A percentile compares a stretch with the other conserved stretches of the same genome.
These are phyloP conservation scores for Porpolomopsis calyptriformis DNA, from an alignment of 768 basidiomycete genomes.

Conservation along the genomic window DNA sequence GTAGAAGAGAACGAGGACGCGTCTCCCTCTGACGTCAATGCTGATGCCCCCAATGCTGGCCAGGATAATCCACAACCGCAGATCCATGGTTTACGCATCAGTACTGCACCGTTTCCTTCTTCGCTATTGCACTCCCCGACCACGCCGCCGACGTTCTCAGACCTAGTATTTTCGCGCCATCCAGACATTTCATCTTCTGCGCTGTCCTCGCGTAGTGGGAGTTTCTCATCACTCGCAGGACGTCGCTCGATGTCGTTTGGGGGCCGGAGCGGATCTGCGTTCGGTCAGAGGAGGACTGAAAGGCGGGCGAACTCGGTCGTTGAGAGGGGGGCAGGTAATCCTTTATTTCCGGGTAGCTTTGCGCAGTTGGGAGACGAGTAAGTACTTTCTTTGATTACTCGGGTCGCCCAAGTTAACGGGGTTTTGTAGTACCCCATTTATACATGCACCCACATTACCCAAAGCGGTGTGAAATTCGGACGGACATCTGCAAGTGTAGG, in stretches of 20 bases:
- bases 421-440: neutral
- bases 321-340: neutral
- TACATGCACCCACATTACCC: neutral
- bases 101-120: conserved; percentile 27
- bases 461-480: too few relatives aligned
- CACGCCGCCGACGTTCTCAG: conserved; percentile 5
- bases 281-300: neutral
- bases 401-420: neutral
- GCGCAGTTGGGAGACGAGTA: neutral
- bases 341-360: neutral
- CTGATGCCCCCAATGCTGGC: conserved; percentile 9
- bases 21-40: conserved; percentile 1
- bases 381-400: neutral
- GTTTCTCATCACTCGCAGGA: neutral
- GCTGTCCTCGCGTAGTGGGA: neutral
- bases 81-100: conserved; percentile 50
- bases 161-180: neutral
- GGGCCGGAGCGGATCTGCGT: neutral
- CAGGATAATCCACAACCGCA: conserved; percentile 21
- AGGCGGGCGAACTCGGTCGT: neutral
- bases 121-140: conserved; percentile 15
- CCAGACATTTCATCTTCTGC: neutral
- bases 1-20: conserved; percentile 48
- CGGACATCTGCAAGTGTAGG: too few relatives aligned
- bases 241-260: neutral